Evolutionary conservation across 805 yeast genomes (phyloP), one percentile per base, ranked within the genome.

Genomic region (Isabelozyma gotoi): DNA sequence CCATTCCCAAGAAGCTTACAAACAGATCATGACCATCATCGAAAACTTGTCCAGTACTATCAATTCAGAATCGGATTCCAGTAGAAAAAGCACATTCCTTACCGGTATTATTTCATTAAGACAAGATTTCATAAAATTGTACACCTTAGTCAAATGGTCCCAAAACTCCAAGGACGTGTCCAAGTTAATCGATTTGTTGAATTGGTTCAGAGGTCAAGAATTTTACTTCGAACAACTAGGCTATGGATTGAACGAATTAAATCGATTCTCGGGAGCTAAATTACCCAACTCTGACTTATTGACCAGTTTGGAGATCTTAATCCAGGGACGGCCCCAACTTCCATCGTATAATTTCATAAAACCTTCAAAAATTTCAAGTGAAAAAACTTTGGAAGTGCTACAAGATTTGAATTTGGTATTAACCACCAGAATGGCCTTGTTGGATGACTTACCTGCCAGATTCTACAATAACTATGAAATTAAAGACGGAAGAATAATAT

Each of bases 71-170:
- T 65, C 77, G 11, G 91, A 88, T 49, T 69, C 76, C 16, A 66
- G 69, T 4, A 81, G 87, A 49, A 92, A 92, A 67, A 78, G 80
- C 47, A 74, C 75, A 40, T 78, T 94, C 42, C 65, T 94, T 33
- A 80, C 84, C 27, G 65, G 85, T 44, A 71, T 94, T 17, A 85
- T 92, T 2, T 71, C 74, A 29, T 66, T 91, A 21, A 77, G 98
- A 44, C 90, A 88, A 56, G 94, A 91, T 55, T 89, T 85, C 57
- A 79, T 91, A 46, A 82, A 92, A 60, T 62, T 91, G 2, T 90
- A 88, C 53, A 96, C 96, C 2, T 66, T 94, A 33, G 79, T 85
- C 41, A 91, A 92, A 64, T 94, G 99, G 99, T 80, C 90, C 3
- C 77, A 80, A 10, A 84, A 81, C 27, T 75, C 91, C 4, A 74